These are phyloP conservation scores for Cenococcum geophilum DNA, from an alignment of 495 filamentous ascomycete species.

Conservation along the genomic window DNA sequence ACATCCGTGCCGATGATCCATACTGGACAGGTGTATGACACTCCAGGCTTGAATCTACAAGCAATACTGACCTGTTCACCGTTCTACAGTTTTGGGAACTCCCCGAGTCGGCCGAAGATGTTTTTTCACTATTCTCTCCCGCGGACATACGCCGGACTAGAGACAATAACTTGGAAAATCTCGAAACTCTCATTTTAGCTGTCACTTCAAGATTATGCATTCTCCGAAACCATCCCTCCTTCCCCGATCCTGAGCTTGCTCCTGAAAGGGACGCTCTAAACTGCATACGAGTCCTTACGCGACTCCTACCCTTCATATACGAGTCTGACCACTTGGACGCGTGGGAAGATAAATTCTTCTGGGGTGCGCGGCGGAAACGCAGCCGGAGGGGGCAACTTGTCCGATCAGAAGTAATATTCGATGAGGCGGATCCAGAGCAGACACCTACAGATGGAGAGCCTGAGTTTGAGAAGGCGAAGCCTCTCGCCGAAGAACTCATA, in stretches of 20 bases:
- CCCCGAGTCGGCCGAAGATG: conserved; percentile 89
- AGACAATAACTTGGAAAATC: conserved; percentile 78
- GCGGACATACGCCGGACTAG: conserved; percentile 87
- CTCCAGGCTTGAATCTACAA: conserved; percentile 6
- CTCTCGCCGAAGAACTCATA: conserved; percentile 87
- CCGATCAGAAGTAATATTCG: conserved; percentile 74
- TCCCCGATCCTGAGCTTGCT: conserved; percentile 82
- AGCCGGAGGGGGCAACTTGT: conserved; percentile 47
- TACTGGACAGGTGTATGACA: conserved; percentile 85
- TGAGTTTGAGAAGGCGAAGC: conserved; percentile 76
- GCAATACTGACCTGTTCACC: conserved; percentile 23
- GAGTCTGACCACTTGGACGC: conserved; percentile 77
- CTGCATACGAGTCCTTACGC: conserved; percentile 87
- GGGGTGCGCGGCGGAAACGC: conserved; percentile 65
- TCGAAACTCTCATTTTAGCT: conserved; percentile 82
- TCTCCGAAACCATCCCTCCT: conserved; percentile 81
- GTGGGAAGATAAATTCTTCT: conserved; percentile 95
- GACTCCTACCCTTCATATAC: conserved; percentile 85
- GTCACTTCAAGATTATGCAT: conserved; percentile 73
- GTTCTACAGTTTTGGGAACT: conserved; percentile 85
- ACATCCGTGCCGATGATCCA: conserved; percentile 79
- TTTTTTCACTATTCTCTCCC: conserved; percentile 93
- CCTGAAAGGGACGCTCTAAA: conserved; percentile 87
- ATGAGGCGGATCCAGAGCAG: conserved; percentile 55
- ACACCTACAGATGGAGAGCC: conserved; percentile 44